These are phyloP conservation scores for Isoetes taiwanensis DNA, from an alignment of 75 land plant species.

Conservation along the genomic window DNA sequence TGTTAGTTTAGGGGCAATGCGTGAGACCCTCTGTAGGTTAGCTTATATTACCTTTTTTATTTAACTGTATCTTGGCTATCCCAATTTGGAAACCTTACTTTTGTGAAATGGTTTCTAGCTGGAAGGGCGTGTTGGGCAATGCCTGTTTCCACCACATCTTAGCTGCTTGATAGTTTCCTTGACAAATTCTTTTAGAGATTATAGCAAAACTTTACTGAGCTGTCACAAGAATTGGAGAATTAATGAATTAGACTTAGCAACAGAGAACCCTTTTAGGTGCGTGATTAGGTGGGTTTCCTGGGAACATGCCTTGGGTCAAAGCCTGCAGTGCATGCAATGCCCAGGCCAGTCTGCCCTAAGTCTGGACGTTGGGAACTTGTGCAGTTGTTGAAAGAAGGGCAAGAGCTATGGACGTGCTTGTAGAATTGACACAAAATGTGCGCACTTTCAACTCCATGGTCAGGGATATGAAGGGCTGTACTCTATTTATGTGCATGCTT, in stretches of 20 bases:
- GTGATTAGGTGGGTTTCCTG: too few species aligned
- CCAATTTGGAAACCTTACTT: too few species aligned
- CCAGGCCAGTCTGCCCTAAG: conserved; percentile 11
- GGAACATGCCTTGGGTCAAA: conserved; percentile 9
- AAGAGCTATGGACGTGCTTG: conserved; percentile 3
- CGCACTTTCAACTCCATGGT: conserved; percentile 20
- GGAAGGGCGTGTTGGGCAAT: too few species aligned
- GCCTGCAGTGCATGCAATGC: conserved; percentile 7
- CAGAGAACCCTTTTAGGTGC: background rate
- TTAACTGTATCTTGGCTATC: background rate
- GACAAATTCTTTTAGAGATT: too few species aligned
- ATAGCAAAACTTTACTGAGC: background rate
- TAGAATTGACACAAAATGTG: conserved; percentile 5
- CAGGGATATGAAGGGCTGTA: conserved; percentile 83
- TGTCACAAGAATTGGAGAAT: background rate
- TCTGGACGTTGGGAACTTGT: conserved; percentile 11
- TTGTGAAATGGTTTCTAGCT: too few species aligned
- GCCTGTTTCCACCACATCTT: too few species aligned
- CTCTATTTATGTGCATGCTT: conserved; percentile 85
- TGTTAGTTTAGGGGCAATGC: background rate
- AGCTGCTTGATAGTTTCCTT: too few species aligned
- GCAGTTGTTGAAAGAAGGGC: conserved; percentile 11
- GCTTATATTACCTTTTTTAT: background rate
- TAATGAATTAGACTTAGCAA: background rate
- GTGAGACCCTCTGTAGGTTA: background rate